Percentiles rank a stretch among this genome's conserved stretches.
Conservation (phyloP, 306 rosid species). For the Arachis stenosperma region DNA sequence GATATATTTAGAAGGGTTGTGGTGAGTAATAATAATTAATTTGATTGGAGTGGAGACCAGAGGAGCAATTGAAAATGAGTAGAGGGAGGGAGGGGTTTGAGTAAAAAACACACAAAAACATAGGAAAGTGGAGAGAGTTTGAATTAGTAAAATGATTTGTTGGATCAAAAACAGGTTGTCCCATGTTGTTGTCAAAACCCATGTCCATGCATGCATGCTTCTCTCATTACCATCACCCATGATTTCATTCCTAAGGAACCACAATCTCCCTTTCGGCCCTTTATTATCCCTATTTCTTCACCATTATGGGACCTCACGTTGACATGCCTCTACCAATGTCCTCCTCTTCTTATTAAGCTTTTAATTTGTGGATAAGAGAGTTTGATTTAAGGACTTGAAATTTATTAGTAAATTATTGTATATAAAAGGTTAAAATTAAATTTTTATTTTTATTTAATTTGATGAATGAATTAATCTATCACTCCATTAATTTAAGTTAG, state of each 20-base stretch:
- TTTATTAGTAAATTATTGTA: no score
- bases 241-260: slow-evolving; percentile 35
- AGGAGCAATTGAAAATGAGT: slow-evolving; percentile 34
- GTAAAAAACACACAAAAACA: slow-evolving; percentile 37
- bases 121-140: slow-evolving; percentile 39
- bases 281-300: neutral
- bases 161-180: slow-evolving; percentile 64
- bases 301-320: slow-evolving; percentile 38
- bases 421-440: no score
- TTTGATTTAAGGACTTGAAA: no score
- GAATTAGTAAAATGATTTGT: slow-evolving; percentile 45
- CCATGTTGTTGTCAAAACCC: slow-evolving; percentile 46
- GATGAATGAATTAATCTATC: no score
- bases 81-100: slow-evolving; percentile 29
- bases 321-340: slow-evolving; percentile 29
- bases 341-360: no score
- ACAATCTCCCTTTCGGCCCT: slow-evolving; percentile 30
- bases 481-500: no score
- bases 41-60: slow-evolving; percentile 40
- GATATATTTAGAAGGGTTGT: slow-evolving; percentile 6
- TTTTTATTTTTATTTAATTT: no score
- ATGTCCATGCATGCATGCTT: slow-evolving; percentile 47
- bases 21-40: slow-evolving; percentile 1
- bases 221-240: slow-evolving; percentile 39
- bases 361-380: no score